Evolutionary conservation across 768 basidiomycete species (phyloP).

Genomic region (Lactifluus hygrophoroides): DNA sequence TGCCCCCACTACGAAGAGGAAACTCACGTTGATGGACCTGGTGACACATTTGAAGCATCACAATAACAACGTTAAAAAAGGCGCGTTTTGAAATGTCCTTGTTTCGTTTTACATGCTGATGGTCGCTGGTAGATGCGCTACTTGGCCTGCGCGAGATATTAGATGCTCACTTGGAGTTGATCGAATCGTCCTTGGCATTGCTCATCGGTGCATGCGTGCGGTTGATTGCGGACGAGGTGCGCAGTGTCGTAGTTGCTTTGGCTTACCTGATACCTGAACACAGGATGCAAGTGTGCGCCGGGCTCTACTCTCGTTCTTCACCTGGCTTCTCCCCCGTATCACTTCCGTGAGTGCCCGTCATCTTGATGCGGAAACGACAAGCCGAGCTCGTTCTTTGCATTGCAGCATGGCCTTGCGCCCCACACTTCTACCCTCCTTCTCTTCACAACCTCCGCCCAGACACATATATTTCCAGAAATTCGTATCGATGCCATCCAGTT

Average conservation of each 20-base stretch:
- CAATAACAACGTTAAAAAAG: constrained; percentile 63
- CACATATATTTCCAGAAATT: constrained; percentile 93
- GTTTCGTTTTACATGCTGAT: not conserved
- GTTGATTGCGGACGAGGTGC: constrained; percentile 75
- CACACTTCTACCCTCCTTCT: constrained; percentile 71
- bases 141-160: constrained; percentile 66
- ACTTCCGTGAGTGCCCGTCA: constrained; percentile 37
- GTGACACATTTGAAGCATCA: constrained; percentile 78
- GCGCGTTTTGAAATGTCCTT: constrained; percentile 30
- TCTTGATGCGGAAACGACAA: not conserved
- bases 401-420: constrained; percentile 60
- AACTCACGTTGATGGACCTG: constrained; percentile 69
- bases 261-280: not conserved
- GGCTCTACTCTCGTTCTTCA: constrained; percentile 54
- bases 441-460: constrained; percentile 84
- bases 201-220: constrained; percentile 58
- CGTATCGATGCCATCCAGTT: constrained; percentile 82
- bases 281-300: constrained; percentile 81
- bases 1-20: constrained; percentile 67
- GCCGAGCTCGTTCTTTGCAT: not conserved
- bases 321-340: constrained; percentile 63
- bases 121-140: constrained; percentile 51
- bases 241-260: constrained; percentile 17
- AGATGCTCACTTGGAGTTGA: constrained; percentile 46
- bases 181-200: constrained; percentile 43